Base-by-base conservation (phyloP, 768 basidiomycete species). In the Leucosporidium yakuticum region DNA sequence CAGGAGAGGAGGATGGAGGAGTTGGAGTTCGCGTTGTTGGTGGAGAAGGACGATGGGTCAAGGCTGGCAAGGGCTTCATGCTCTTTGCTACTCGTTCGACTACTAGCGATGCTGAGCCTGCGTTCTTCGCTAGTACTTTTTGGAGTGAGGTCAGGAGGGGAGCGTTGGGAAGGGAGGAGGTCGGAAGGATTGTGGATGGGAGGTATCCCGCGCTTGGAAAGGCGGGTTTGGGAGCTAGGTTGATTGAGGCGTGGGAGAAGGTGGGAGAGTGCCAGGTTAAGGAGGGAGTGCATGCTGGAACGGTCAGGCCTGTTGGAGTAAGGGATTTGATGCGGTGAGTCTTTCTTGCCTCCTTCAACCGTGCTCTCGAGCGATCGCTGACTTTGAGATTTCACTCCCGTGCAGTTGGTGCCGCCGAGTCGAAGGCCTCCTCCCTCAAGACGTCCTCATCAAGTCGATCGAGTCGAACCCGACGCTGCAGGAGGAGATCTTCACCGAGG, bases 401-500 rank as follows among this genome's bases (percentile, higher is more conserved):
- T 85, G 88, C 77, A 93, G 88, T 75, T 90, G 90, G 79, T 93
- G 91, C 78, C 81, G 81, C 6, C 85, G 95, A 47, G 81, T 92
- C 21, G 83, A 88, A 34, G 78, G 79, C 21, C 77, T 90, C 27
- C 76, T 92, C 0, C 86, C 88, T 0, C 60, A 59, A 53, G 51
- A 75, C 69, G 12, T 75, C 80, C 4, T 76, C 87, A 11, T 76
- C 80, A 17, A 74, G 79, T 20, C 74, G 23, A 74, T 87, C 55
- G 85, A 91, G 73, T 81, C 87, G 6, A 90, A 91, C 75, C 85
- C 88, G 6, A 79, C 83, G 0, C 76, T 94, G 2, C 86, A 92
- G 51, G 94, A 98, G 78, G 91, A 93, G 62, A 85, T 97, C 36
- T 93, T 87, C 74, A 81, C 91, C 51, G 90, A 93, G 76, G 90